Conservation (phyloP, 768 basidiomycete genomes). For the Clitopilus hobsonii region DNA sequence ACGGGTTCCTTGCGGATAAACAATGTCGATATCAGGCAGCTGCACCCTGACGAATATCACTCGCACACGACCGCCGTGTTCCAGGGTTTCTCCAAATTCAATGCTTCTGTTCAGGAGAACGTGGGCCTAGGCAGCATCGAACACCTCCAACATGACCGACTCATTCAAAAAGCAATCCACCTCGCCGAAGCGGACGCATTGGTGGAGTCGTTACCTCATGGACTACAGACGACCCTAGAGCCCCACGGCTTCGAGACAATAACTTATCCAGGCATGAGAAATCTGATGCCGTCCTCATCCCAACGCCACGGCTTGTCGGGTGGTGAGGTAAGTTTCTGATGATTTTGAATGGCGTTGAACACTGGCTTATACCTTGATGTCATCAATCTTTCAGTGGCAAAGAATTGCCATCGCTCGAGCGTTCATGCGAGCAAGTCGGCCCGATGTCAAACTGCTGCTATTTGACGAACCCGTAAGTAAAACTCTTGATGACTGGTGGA, state of each 20-base stretch:
- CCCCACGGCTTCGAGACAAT: constrained; percentile 53
- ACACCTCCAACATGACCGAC: constrained; percentile 49
- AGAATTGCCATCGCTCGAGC: constrained; percentile 81
- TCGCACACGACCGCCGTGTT: constrained; percentile 75
- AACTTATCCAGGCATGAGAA: constrained; percentile 37
- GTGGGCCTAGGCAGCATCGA: constrained; percentile 79
- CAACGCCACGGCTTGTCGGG: constrained; percentile 71
- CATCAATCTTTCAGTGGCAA: constrained; percentile 60
- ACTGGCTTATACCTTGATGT: neutral
- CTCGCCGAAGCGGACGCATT: constrained; percentile 69
- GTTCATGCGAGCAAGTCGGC: constrained; percentile 78
- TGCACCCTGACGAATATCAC: constrained; percentile 69
- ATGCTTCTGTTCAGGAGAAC: constrained; percentile 74
- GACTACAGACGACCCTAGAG: constrained; percentile 70
- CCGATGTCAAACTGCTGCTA: constrained; percentile 71
- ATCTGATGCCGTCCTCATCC: constrained; percentile 17
- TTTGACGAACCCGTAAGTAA: constrained; percentile 78
- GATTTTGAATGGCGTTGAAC: neutral
- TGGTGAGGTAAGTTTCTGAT: constrained; percentile 64
- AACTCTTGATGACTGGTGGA: neutral
- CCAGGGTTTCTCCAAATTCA: constrained; percentile 82
- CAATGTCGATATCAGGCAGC: constrained; percentile 59
- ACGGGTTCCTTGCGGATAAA: constrained; percentile 67
- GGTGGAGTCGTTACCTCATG: constrained; percentile 62
- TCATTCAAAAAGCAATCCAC: constrained; percentile 60